Evolutionary conservation across 495 filamentous ascomycete genomes (phyloP), one percentile per base, ranked within the genome.

Genomic region (Trichoderma reesei): DNA sequence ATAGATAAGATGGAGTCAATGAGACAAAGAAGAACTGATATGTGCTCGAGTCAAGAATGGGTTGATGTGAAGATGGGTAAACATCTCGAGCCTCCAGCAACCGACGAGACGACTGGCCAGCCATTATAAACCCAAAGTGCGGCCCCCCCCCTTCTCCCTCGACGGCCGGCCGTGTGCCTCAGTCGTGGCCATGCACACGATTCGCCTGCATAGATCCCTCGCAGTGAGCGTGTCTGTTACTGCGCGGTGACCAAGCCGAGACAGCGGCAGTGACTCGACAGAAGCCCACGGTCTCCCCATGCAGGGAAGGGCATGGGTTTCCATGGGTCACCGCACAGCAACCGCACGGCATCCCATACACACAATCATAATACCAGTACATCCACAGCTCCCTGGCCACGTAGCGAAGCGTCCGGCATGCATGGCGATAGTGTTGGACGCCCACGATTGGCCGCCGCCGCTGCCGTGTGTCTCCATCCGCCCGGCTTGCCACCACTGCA

Each of bases 301-400:
- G n/a, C n/a, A n/a, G n/a, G n/a, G n/a, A n/a, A n/a, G n/a, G n/a
- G n/a, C n/a, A n/a, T n/a, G n/a, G n/a, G n/a, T n/a, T n/a, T n/a
- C n/a, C n/a, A n/a, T n/a, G n/a, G n/a, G n/a, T n/a, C n/a, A n/a
- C n/a, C n/a, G n/a, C n/a, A n/a, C n/a, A n/a, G n/a, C n/a, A n/a
- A n/a, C n/a, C n/a, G n/a, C n/a, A n/a, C n/a, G n/a, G n/a, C n/a
- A n/a, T n/a, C n/a, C n/a, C n/a, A n/a, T n/a, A n/a, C n/a, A n/a
- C n/a, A n/a, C n/a, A n/a, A n/a, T n/a, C n/a, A n/a, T n/a, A n/a
- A n/a, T n/a, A n/a, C n/a, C n/a, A n/a, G n/a, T n/a, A n/a, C n/a
- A n/a, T n/a, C 44, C 44, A 48, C 20, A 48, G 44, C 44, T 18
- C 51, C 51, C 51, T 14, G 51, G 51, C 51, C 51, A 56, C 51